Percentiles rank a stretch among this genome's conserved stretches.
These are phyloP conservation scores for Arabidopsis hybrid DNA, from an alignment of 441 rosid species.

Conservation along the genomic window DNA sequence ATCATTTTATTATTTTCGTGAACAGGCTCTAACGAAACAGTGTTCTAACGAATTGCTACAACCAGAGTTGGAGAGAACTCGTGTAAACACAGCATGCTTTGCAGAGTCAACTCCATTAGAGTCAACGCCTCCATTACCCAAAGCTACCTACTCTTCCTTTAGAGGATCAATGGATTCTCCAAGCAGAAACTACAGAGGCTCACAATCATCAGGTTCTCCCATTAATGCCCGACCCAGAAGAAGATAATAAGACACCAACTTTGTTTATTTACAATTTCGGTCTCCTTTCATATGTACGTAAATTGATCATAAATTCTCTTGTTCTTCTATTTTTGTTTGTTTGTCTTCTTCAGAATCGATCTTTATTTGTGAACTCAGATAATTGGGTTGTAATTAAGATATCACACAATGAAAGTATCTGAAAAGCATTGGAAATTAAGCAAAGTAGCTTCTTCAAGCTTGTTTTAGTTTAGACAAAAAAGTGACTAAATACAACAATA, in stretches of 20 bases:
- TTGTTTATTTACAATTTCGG: background rate
- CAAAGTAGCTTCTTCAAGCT: conserved; percentile 37
- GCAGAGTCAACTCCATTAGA: conserved; percentile 76
- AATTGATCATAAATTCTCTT: conserved; percentile 2
- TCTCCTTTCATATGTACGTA: conserved; percentile 1
- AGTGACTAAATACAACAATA: conserved; percentile 20
- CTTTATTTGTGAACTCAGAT: conserved; percentile 8
- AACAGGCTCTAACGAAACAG: conserved; percentile 90
- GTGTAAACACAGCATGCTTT: conserved; percentile 90
- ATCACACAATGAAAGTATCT: background rate
- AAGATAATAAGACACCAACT: conserved; percentile 46
- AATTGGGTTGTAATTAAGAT: conserved; percentile 19
- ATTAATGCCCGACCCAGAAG: conserved; percentile 64
- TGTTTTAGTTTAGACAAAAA: conserved; percentile 23
- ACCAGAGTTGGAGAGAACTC: conserved; percentile 89
- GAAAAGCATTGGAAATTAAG: background rate
- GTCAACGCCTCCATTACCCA: conserved; percentile 67
- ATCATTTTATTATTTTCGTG: background rate
- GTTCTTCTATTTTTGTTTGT: background rate
- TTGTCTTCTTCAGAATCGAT: background rate
- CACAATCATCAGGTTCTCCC: conserved; percentile 70
- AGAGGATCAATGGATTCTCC: conserved; percentile 79
- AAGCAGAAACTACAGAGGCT: conserved; percentile 65
- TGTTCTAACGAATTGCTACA: conserved; percentile 80
- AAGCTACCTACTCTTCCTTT: conserved; percentile 64